These are phyloP conservation scores for Kingdonia uniflora DNA, from an alignment of 164 flowering plant genomes.

Conservation along the genomic window DNA sequence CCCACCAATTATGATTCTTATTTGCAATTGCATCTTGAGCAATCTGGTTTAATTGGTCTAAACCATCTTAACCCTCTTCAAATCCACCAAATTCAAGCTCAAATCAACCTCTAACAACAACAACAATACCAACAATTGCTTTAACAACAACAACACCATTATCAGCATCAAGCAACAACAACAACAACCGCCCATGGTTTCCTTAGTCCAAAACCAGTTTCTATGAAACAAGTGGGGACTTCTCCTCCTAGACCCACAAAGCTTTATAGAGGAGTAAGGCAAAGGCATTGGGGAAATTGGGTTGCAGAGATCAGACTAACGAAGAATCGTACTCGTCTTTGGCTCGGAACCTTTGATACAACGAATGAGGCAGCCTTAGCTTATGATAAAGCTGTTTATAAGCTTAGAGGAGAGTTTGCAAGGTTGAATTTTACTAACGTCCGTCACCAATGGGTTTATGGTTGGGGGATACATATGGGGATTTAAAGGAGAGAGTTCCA, in stretches of 20 bases:
- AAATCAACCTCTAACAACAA: slow-evolving; percentile 28
- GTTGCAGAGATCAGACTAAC: slow-evolving; percentile 89
- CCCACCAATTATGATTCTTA: background rate
- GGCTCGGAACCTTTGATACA: slow-evolving; percentile 92
- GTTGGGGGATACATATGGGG: too few species aligned
- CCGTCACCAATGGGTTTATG: too few species aligned
- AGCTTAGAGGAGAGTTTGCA: slow-evolving; percentile 76
- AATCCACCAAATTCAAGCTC: slow-evolving; percentile 52
- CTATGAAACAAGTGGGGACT: slow-evolving; percentile 51
- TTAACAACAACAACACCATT: background rate
- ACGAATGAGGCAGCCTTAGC: slow-evolving; percentile 93
- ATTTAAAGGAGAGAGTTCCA: too few species aligned
- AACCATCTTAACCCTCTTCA: slow-evolving; percentile 43
- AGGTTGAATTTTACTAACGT: too few species aligned
- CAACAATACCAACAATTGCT: background rate
- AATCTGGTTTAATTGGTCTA: slow-evolving; percentile 31
- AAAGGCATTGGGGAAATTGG: slow-evolving; percentile 96
- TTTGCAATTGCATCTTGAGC: slow-evolving; percentile 11
- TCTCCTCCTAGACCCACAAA: slow-evolving; percentile 52
- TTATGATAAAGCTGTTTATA: slow-evolving; percentile 81
- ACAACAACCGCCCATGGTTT: slow-evolving; percentile 11
- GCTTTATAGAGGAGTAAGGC: slow-evolving; percentile 89
- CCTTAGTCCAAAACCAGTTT: slow-evolving; percentile 40
- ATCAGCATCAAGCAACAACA: slow-evolving; percentile 35
- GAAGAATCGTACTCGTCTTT: slow-evolving; percentile 74